A percentile compares a stretch with the other conserved stretches of the same genome.
Conservation (phyloP, 108 stramenopile genomes). For the Hondaea fermentalgiana region DNA sequence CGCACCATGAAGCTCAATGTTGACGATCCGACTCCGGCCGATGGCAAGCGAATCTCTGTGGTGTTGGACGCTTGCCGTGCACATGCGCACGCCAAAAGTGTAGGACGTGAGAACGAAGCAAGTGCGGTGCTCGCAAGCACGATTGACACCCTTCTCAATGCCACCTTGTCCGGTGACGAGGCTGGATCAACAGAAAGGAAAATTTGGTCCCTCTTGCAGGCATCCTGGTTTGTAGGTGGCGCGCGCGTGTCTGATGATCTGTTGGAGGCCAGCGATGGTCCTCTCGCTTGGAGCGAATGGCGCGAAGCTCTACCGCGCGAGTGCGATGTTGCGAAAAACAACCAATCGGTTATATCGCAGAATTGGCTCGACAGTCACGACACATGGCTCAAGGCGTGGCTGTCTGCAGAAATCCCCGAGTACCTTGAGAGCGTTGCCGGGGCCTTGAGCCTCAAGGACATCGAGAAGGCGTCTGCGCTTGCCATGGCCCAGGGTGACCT, state of each 20-base stretch:
- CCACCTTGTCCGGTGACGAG: not conserved
- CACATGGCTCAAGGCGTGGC: not conserved
- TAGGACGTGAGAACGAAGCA: not conserved
- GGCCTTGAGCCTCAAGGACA: not conserved
- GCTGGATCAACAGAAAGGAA: not conserved
- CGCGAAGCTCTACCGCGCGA: not conserved
- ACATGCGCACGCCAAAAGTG: not conserved
- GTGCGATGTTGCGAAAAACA: not conserved
- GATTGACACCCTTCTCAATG: not conserved
- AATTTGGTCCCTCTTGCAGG: not conserved
- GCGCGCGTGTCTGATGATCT: not conserved
- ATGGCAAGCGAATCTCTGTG: not conserved
- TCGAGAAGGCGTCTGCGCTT: not conserved
- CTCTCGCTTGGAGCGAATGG: not conserved
- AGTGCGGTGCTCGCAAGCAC: not conserved
- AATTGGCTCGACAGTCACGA: constrained; percentile 3
- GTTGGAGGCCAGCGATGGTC: too few species aligned
- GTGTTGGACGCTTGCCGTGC: not conserved
- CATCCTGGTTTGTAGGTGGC: not conserved
- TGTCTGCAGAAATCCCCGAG: not conserved
- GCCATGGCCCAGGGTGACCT: not conserved
- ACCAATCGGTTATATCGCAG: not conserved
- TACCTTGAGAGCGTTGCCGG: not conserved
- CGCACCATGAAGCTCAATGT: not conserved
- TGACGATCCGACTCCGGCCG: not conserved